These are phyloP conservation scores for Tolypocladium nubicola DNA, from an alignment of 2,329 filamentous ascomycete genomes.

Conservation along the genomic window DNA sequence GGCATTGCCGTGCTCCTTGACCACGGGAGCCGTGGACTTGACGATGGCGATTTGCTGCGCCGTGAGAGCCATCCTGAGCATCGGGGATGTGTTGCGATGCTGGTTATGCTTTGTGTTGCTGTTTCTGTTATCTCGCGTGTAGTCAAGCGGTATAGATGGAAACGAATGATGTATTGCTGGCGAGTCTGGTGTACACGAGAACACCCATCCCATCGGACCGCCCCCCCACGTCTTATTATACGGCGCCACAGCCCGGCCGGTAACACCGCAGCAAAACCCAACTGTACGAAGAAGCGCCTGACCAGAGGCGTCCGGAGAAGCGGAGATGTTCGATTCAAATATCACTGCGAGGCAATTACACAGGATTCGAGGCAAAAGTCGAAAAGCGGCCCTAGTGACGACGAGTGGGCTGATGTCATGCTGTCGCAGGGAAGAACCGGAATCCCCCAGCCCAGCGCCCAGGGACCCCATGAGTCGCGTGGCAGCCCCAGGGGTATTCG, in stretches of 20 bases:
- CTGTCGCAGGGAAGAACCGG: background rate
- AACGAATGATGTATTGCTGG: background rate
- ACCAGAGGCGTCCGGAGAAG: background rate
- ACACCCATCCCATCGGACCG: background rate
- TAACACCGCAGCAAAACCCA: background rate
- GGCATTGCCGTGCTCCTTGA: slow-evolving; percentile 54
- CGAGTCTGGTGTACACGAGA: background rate
- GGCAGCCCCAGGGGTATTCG: background rate
- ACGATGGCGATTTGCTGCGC: slow-evolving; percentile 57
- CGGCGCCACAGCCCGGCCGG: background rate
- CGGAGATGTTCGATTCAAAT: background rate
- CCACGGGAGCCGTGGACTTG: slow-evolving; percentile 66
- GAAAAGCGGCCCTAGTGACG: background rate
- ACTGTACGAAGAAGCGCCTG: background rate
- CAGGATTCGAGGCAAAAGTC: background rate
- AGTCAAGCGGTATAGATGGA: background rate
- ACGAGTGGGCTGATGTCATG: background rate
- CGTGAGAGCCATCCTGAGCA: slow-evolving; percentile 38
- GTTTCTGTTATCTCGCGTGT: background rate
- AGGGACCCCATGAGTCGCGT: background rate
- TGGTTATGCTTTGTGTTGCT: background rate
- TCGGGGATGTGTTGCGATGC: background rate
- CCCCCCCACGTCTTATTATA: background rate
- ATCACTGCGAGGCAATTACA: background rate
- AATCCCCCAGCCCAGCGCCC: background rate